Evolutionary conservation across 2,329 filamentous ascomycete species (phyloP), one percentile per base, ranked within the genome.

Genomic region (Colletotrichum scovillei): DNA sequence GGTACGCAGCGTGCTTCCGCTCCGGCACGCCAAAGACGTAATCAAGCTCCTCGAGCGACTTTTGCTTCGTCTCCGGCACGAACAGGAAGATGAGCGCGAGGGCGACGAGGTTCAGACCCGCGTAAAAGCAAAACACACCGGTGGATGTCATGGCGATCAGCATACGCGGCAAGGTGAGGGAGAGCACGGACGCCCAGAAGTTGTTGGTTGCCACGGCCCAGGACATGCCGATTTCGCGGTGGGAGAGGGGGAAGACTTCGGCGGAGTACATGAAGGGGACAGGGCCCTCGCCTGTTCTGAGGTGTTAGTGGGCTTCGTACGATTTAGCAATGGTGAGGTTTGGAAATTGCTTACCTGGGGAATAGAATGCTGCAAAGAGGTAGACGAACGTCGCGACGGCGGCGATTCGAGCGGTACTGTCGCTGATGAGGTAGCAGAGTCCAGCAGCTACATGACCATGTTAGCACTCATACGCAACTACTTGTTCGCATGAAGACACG

Each of bases 281-380:
- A 0, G 89, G 86, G 0, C 91, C 91, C 81, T 92, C 90, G 24
- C 80, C 78, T 78, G 26, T 16, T 24, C 5, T 16, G 24, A 2
- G 5, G 2, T 12, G 5, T 58, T 9, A 6, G 11, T 12, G 0
- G 8, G 5, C 1, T 0, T 9, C 0, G 12, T 4, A 35, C 2
- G 32, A 4, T 3, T 7, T 2, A 7, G 28, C 8, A 4, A 57
- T 8, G 14, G 0, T 12, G 6, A 16, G n/a, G 6, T 1, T 3
- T n/a, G 14, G 6, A 9, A 3, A 3, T 11, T 9, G 12, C 77
- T 67, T 75, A 28, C 91, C 91, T 0, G 90, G 89, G 0, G 89
- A 91, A 81, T 92, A 92, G 76, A 92, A 92, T 7, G 89, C 89
- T 1, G 87, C 89, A 75, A 93, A 93, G 16, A 93, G 79, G 81